Percentiles rank a stretch among this genome's conserved stretches.
These are phyloP conservation scores for Suillus fuscotomentosus DNA, from an alignment of 768 basidiomycete genomes.

Conservation along the genomic window DNA sequence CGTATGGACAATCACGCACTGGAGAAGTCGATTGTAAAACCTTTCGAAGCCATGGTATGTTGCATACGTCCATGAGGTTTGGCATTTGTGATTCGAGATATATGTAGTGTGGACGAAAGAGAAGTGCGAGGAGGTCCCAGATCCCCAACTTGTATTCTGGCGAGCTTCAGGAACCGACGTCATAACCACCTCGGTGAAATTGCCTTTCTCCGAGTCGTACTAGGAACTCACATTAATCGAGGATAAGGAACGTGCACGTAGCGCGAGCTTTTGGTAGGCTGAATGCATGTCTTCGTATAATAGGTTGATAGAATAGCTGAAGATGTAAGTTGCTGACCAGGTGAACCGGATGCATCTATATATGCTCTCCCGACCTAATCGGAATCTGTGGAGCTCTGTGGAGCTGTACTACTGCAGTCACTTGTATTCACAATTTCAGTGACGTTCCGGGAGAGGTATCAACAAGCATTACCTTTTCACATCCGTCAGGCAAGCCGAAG, in stretches of 20 bases:
- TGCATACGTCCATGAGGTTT: not conserved
- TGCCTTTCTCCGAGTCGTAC: not conserved
- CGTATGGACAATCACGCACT: not conserved
- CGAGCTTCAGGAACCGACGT: not conserved
- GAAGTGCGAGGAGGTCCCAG: not conserved
- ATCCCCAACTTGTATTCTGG: not conserved
- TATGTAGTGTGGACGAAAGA: not conserved
- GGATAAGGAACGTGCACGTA: not conserved
- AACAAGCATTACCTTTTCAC: no score
- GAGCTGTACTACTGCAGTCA: not conserved
- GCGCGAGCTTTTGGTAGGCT: not conserved
- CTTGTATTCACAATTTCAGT: no score
- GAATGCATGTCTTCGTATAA: not conserved
- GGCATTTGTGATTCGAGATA: not conserved
- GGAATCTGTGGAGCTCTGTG: not conserved
- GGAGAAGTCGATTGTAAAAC: not conserved
- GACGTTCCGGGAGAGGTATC: no score
- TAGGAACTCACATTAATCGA: not conserved
- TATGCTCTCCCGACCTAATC: not conserved
- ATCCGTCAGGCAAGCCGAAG: not conserved
- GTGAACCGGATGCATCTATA: not conserved
- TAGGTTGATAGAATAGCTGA: not conserved
- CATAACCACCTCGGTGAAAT: not conserved
- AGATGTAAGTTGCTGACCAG: not conserved
- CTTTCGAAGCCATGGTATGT: not conserved